These are phyloP conservation scores for Parathielavia hyrcaniae DNA, from an alignment of 495 filamentous ascomycete genomes.

Conservation along the genomic window DNA sequence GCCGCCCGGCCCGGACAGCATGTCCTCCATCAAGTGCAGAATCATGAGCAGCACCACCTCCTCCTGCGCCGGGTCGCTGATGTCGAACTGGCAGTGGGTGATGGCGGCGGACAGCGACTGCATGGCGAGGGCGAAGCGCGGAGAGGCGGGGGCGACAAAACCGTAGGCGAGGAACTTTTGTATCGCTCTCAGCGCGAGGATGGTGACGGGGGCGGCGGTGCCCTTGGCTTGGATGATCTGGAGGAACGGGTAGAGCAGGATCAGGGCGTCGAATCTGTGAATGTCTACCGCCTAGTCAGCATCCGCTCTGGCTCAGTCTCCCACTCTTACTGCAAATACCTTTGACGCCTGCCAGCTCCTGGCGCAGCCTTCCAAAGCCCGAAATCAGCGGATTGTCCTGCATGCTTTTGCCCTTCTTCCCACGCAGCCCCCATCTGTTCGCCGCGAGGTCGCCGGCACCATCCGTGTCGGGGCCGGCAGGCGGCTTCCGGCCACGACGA, in stretches of 20 bases:
- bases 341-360: constrained; percentile 85
- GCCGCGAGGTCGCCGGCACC: constrained; percentile 40
- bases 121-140: constrained; percentile 84
- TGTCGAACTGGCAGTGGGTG: constrained; percentile 96
- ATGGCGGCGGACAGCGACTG: constrained; percentile 89
- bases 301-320: not conserved
- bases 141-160: constrained; percentile 74
- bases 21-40: constrained; percentile 94
- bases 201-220: constrained; percentile 92
- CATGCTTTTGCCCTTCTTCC: constrained; percentile 97
- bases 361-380: constrained; percentile 83
- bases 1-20: constrained; percentile 88
- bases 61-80: constrained; percentile 86
- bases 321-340: constrained; percentile 38
- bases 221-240: constrained; percentile 96
- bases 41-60: constrained; percentile 93
- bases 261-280: constrained; percentile 77
- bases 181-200: constrained; percentile 87
- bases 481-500: constrained; percentile 34
- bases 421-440: constrained; percentile 79
- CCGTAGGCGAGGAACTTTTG: constrained; percentile 97
- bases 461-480: constrained; percentile 23
- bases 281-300: constrained; percentile 57
- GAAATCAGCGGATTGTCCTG: constrained; percentile 97
- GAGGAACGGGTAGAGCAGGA: constrained; percentile 89